Conservation (phyloP, 1,139 yeast genomes). For the Sugiyamaella neomexicana region DNA sequence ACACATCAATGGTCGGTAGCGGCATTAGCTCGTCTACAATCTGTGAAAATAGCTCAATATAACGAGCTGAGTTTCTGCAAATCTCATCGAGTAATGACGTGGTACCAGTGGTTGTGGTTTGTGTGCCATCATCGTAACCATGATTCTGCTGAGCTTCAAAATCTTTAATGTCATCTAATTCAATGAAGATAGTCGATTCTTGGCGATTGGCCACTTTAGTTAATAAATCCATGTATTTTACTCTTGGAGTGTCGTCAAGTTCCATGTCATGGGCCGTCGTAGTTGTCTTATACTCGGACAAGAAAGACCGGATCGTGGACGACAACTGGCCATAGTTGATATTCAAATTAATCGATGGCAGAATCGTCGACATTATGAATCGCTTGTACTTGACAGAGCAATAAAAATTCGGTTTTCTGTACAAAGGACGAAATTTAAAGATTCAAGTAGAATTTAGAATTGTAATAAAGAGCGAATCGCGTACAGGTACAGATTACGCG, state of each 20-base stretch:
- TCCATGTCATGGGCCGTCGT: slow-evolving; percentile 19
- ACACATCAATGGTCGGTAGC: slow-evolving; percentile 69
- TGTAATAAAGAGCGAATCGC: not conserved
- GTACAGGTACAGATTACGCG: not conserved
- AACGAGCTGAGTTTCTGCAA: slow-evolving; percentile 72
- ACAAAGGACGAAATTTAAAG: not conserved
- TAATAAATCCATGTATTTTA: slow-evolving; percentile 74
- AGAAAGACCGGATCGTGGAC: slow-evolving; percentile 29
- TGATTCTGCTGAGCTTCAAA: slow-evolving; percentile 52
- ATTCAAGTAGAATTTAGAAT: not conserved
- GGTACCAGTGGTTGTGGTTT: slow-evolving; percentile 26
- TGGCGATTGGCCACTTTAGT: slow-evolving; percentile 87
- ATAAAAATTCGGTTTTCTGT: too few relatives aligned
- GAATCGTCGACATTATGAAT: slow-evolving; percentile 13
- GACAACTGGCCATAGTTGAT: slow-evolving; percentile 54
- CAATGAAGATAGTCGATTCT: slow-evolving; percentile 62
- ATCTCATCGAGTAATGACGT: slow-evolving; percentile 57
- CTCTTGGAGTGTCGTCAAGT: slow-evolving; percentile 32
- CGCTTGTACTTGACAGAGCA: too few relatives aligned
- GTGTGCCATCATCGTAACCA: slow-evolving; percentile 33
- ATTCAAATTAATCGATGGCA: slow-evolving; percentile 56
- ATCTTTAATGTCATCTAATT: slow-evolving; percentile 76
- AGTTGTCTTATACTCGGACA: slow-evolving; percentile 32
- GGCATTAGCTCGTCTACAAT: slow-evolving; percentile 85
- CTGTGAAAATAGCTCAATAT: slow-evolving; percentile 70